Evolutionary conservation across 1,284 basidiomycete species (phyloP).

Genomic region (Rhodotorula mucilaginosa): DNA sequence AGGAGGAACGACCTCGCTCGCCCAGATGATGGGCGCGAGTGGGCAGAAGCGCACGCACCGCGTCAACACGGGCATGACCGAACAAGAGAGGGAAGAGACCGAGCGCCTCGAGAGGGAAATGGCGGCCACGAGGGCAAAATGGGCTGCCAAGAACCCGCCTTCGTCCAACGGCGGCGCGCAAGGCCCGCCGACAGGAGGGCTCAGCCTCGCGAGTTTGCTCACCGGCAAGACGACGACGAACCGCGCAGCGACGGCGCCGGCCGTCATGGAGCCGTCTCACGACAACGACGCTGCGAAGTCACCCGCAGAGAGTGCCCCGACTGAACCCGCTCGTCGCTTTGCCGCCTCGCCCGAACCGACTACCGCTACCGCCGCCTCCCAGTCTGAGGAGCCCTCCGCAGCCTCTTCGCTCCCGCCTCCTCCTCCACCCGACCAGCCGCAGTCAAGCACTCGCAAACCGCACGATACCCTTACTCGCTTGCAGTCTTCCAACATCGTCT

Average conservation of each 20-base stretch:
- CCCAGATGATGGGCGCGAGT: conserved; percentile 38
- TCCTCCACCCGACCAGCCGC: no score
- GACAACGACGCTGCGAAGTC: background rate
- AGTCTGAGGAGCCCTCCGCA: no score
- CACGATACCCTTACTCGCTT: conserved; percentile 26
- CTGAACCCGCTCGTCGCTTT: background rate
- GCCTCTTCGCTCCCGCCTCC: no score
- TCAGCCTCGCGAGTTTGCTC: conserved; percentile 26
- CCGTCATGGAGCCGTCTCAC: background rate
- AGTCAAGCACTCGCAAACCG: background rate
- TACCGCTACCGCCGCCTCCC: background rate
- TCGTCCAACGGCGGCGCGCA: background rate
- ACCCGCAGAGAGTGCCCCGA: background rate
- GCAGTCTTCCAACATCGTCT: conserved; percentile 22
- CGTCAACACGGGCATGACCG: conserved; percentile 27
- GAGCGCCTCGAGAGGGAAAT: conserved; percentile 36
- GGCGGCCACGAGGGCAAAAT: conserved; percentile 24
- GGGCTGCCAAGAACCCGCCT: conserved; percentile 17
- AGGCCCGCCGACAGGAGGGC: background rate
- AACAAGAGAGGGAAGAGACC: conserved; percentile 31
- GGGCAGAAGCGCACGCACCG: conserved; percentile 20
- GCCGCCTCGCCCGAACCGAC: background rate
- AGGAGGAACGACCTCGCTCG: conserved; percentile 17
- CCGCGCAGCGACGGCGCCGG: background rate
- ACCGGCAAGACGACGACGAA: background rate